Evolutionary conservation across 345 rosid genomes (phyloP).

Genomic region (Rubroshorea leprosula): DNA sequence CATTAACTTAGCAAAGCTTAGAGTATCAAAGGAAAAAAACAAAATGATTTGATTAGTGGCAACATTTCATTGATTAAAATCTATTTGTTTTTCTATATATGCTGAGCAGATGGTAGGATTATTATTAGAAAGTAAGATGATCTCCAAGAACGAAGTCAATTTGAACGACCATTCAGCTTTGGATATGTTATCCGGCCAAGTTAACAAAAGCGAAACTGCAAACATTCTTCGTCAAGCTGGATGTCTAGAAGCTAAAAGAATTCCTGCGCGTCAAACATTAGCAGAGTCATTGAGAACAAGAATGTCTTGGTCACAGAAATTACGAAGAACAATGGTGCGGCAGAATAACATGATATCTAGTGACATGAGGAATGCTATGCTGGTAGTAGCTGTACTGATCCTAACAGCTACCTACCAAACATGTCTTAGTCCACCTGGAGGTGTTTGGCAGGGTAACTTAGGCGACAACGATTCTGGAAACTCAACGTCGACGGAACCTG

Average conservation of each 20-base stretch:
- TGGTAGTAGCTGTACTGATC: background rate
- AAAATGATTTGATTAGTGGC: too few relatives aligned
- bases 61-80: too few relatives aligned
- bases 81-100: too few relatives aligned
- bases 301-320: too few relatives aligned
- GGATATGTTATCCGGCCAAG: background rate
- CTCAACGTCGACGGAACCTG: too few relatives aligned
- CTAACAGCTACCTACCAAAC: slow-evolving; percentile 2
- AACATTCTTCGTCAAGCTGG: background rate
- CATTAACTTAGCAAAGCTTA: too few relatives aligned
- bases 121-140: too few relatives aligned
- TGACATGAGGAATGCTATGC: slow-evolving; percentile 2
- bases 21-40: too few relatives aligned
- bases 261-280: too few relatives aligned
- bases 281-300: background rate
- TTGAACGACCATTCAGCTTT: background rate
- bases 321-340: background rate
- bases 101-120: too few relatives aligned
- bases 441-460: slow-evolving; percentile 8
- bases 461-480: background rate
- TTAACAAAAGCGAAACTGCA: background rate
- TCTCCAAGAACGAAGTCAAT: too few relatives aligned
- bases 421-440: background rate
- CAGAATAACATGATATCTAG: background rate
- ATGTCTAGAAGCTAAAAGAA: background rate